A percentile compares a stretch with the other conserved stretches of the same genome.
These are phyloP conservation scores for Cicer yamashitae DNA, from an alignment of 306 rosid species.

Conservation along the genomic window DNA sequence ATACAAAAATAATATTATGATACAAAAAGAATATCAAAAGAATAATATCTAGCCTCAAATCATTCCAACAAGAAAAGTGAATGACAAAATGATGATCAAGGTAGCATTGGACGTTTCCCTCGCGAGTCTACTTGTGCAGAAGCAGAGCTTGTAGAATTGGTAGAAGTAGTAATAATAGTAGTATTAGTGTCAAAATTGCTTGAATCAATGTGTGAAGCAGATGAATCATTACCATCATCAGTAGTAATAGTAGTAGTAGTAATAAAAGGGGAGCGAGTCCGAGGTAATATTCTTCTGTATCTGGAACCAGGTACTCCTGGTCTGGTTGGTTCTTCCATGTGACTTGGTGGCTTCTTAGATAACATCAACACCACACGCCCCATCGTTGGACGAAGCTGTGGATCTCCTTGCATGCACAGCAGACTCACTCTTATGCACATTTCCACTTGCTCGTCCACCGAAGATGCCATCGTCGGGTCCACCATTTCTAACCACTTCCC, in stretches of 20 bases:
- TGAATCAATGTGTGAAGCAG: constrained; percentile 46
- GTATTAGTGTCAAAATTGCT: constrained; percentile 44
- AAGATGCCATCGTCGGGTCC: constrained; percentile 65
- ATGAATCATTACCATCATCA: constrained; percentile 51
- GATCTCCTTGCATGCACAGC: constrained; percentile 71
- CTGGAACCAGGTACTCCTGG: constrained; percentile 74
- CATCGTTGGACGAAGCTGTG: constrained; percentile 70
- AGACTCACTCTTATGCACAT: constrained; percentile 55
- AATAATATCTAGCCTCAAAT: not conserved
- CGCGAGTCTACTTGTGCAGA: constrained; percentile 41
- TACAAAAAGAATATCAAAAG: not conserved
- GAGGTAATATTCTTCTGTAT: constrained; percentile 54
- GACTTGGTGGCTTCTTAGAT: constrained; percentile 65
- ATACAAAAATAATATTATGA: constrained; percentile 15
- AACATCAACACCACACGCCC: constrained; percentile 72
- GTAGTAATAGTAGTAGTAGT: constrained; percentile 45
- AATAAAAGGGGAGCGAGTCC: constrained; percentile 32
- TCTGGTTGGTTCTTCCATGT: constrained; percentile 73
- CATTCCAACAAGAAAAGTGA: not conserved
- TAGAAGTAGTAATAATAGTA: not conserved
- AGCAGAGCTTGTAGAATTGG: constrained; percentile 23
- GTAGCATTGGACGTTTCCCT: constrained; percentile 68
- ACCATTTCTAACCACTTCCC: constrained; percentile 71
- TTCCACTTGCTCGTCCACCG: constrained; percentile 67
- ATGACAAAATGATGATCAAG: not conserved